Percentiles rank a stretch among this genome's conserved stretches.
Evolutionary conservation across 2,329 filamentous ascomycete species (phyloP).

Genomic region (Fusarium xyrophilum): DNA sequence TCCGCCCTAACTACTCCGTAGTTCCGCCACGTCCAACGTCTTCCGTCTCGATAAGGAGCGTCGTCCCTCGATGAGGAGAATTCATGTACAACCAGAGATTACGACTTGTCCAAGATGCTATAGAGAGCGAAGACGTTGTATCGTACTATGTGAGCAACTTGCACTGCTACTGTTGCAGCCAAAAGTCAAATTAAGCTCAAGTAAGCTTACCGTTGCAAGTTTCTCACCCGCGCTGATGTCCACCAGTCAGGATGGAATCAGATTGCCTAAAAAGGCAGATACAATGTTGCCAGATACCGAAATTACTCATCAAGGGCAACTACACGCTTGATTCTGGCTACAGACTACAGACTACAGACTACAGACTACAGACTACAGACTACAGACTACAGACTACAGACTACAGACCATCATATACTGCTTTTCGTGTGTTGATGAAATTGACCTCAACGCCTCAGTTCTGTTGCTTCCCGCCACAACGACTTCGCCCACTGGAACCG

Average conservation of each 20-base stretch:
- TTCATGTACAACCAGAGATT: neutral
- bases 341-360: rapidly evolving
- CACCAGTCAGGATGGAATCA: neutral
- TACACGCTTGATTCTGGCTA: neutral
- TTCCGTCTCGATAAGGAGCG: neutral
- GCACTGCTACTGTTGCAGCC: neutral
- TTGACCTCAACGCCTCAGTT: neutral
- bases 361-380: no score
- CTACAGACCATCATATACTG: neutral
- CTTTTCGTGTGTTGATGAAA: neutral
- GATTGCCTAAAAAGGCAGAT: neutral
- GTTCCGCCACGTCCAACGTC: neutral
- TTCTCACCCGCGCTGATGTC: slow-evolving; percentile 5
- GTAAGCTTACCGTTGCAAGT: slow-evolving; percentile 3
- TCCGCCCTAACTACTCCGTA: no score
- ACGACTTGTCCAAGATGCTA: rapidly evolving
- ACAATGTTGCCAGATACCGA: neutral
- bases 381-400: no score
- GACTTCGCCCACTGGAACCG: neutral
- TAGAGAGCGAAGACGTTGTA: rapidly evolving
- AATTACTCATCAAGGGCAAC: neutral
- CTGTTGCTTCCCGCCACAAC: no score
- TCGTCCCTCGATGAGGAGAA: neutral
- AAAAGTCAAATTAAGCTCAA: neutral
- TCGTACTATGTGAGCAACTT: neutral